Evolutionary conservation across 345 rosid species (phyloP), one percentile per base, ranked within the genome.

Genomic region (Kandelia obovata): DNA sequence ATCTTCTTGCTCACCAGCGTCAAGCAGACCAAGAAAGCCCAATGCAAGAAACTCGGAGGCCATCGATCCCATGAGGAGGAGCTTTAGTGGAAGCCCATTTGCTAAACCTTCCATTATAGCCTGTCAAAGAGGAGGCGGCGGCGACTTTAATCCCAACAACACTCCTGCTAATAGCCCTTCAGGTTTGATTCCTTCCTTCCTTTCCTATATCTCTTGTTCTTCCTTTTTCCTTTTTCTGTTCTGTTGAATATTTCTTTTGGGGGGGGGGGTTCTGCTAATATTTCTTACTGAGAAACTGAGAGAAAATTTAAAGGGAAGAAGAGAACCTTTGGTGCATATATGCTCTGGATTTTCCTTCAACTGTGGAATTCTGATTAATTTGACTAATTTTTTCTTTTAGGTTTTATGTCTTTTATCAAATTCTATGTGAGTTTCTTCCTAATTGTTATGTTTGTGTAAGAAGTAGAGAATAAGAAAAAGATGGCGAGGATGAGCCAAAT

Each of bases 151-250:
- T 73, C 83, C 89, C 2, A 78, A 64, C 61, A 79, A 66, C 58
- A 83, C 90, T 60, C 87, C 90, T 11, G 86, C 77, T 58, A 86
- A 83, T 66, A 82, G 86, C 62, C 84, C 94, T 61, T 77, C 92
- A 81, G 92, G 92, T 87, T 73, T 53, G 68, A 11, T 59, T 53
- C 56, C 35, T 26, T 61, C 37, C 31, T 19, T 26, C 30, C 25
- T 27, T 55, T 2, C 28, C 17, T 64, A 9, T 55, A 31, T 43
- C 31, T 28, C 9, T 21, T 51, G 35, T 15, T 8, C 64, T 65
- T 10, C 5, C 6, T 59, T 53, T 65, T 46, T 61, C 55, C 7
- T 32, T 15, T 16, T n/a, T 46, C 8, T 0, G 30, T 56, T 21
- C 15, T 15, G 28, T 56, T 23, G 59, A 15, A 4, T 56, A 8